Evolutionary conservation across 345 rosid genomes (phyloP).

Genomic region (Boechera stricta): DNA sequence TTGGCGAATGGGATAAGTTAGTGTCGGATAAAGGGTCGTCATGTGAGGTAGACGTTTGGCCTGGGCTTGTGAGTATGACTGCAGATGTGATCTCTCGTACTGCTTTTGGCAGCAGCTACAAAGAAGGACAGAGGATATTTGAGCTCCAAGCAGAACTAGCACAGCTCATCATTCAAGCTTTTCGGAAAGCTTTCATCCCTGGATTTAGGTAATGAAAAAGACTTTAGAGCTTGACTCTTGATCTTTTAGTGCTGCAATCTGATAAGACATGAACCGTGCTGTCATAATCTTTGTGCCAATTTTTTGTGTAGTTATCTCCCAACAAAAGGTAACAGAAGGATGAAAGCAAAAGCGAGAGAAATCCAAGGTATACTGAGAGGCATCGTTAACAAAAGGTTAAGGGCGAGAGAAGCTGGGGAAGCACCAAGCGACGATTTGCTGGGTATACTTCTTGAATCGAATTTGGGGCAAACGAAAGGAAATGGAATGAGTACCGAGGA

Average conservation of each 20-base stretch:
- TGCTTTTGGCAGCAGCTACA: conserved; percentile 49
- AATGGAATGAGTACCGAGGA: conserved; percentile 50
- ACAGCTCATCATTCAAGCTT: background rate
- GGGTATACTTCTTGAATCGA: conserved; percentile 53
- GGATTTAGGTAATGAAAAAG: conserved; percentile 43
- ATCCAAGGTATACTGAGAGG: conserved; percentile 32
- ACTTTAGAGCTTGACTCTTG: background rate
- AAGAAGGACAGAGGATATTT: conserved; percentile 49
- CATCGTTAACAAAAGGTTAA: conserved; percentile 43
- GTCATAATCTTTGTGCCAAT: background rate
- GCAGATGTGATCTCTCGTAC: conserved; percentile 52
- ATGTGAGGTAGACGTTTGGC: conserved; percentile 49
- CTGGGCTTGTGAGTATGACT: conserved; percentile 39
- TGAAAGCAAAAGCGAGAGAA: conserved; percentile 38
- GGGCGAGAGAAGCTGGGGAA: conserved; percentile 44
- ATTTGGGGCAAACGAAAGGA: conserved; percentile 9
- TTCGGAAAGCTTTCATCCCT: conserved; percentile 30
- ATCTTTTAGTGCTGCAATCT: background rate
- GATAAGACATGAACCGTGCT: background rate
- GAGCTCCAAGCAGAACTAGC: conserved; percentile 42
- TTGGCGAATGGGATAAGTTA: conserved; percentile 39
- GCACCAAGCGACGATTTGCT: conserved; percentile 46
- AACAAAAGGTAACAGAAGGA: conserved; percentile 36
- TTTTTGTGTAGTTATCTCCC: conserved; percentile 40
- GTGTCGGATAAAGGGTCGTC: conserved; percentile 20